Evolutionary conservation across 2,329 filamentous ascomycete species (phyloP), one percentile per base, ranked within the genome.

Genomic region (Pseudogymnoascus sp.): DNA sequence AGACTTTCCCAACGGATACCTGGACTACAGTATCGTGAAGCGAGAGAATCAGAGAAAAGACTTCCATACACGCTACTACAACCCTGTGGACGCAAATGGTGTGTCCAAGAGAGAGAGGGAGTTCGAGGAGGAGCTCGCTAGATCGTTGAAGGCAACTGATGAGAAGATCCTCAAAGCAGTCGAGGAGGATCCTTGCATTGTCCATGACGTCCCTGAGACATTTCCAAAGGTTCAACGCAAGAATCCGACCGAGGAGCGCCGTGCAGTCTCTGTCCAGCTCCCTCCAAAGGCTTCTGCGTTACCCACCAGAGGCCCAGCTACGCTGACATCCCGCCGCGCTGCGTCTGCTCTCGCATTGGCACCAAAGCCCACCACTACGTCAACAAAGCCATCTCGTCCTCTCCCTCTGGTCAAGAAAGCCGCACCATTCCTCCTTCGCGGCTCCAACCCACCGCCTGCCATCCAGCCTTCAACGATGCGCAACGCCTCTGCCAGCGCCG

Each of bases 161-260:
- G 83, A 86, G 60, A 82, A 84, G 65, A 88, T 93, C 65, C 79
- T 86, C 70, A 83, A 83, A 68, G 84, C 89, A 65, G 81, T 89
- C 61, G 84, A 86, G 37, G 81, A 81, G 62, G 77, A 88, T 62
- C 76, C 84, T 65, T 88, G 87, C 78, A 82, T 83, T 63, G 79
- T 85, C 40, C 76, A 78, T 63, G 81, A 86, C 71, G 75, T 87
- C 61, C 73, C 80, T 47, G 81, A 84, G 63, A 79, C 77, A 47
- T 77, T 73, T 60, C 63, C 65, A 35, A 66, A 68, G 65, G 29
- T 70, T 4, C 67, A 64, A 38, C 75, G 74, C 65, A 73, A 70
- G 63, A 65, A 62, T 26, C 62, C 37, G 8, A 38, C 47, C 11
- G 50, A 56, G 8, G 50, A 56, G 1, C 50, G 50, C 29, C 50